phyloP scores from a whole-genome alignment of 2,329 filamentous ascomycete genomes.

The Nectriaceae sp. region DNA sequence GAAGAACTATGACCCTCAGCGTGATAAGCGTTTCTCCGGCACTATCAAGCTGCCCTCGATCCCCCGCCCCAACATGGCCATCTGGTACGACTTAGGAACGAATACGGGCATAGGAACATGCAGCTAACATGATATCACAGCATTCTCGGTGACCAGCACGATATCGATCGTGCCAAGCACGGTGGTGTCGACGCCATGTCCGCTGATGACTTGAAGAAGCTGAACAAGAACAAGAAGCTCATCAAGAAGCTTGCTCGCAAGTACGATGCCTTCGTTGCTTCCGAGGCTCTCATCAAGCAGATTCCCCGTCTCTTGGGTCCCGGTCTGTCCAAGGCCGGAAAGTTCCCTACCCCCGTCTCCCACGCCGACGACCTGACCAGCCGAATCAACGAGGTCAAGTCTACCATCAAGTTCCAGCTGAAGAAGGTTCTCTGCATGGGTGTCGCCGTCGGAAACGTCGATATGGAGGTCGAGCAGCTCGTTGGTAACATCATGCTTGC shows the following conservation, averaged over 20 bases:
- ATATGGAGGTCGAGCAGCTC: slow-evolving; percentile 94
- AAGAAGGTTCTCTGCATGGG: slow-evolving; percentile 99
- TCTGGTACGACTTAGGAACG: slow-evolving; percentile 54
- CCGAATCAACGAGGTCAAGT: slow-evolving; percentile 99
- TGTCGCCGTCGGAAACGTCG: slow-evolving; percentile 98
- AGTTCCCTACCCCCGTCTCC: slow-evolving; percentile 98
- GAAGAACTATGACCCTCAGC: slow-evolving; percentile 99
- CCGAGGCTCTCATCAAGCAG: slow-evolving; percentile 98
- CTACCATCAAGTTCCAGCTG: slow-evolving; percentile 99
- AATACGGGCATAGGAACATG: not conserved
- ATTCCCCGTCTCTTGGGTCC: slow-evolving; percentile 99
- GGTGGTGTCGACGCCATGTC: slow-evolving; percentile 98
- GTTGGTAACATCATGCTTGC: slow-evolving; percentile 99
- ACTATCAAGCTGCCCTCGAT: slow-evolving; percentile 94
- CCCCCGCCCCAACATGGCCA: slow-evolving; percentile 86
- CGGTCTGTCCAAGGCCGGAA: slow-evolving; percentile 98
- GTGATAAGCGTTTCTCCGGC: slow-evolving; percentile 99
- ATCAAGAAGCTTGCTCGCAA: slow-evolving; percentile 99
- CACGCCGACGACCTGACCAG: slow-evolving; percentile 89
- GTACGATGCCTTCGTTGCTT: slow-evolving; percentile 99
- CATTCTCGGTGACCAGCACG: slow-evolving; percentile 79
- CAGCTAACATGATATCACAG: slow-evolving; percentile 24
- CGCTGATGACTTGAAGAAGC: slow-evolving; percentile 98
- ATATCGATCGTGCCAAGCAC: slow-evolving; percentile 99
- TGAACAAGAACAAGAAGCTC: slow-evolving; percentile 99